Percentiles rank a stretch among this genome's conserved stretches.
phyloP scores from a whole-genome alignment of 169 alveolate species.

The Eimeria tenella region DNA sequence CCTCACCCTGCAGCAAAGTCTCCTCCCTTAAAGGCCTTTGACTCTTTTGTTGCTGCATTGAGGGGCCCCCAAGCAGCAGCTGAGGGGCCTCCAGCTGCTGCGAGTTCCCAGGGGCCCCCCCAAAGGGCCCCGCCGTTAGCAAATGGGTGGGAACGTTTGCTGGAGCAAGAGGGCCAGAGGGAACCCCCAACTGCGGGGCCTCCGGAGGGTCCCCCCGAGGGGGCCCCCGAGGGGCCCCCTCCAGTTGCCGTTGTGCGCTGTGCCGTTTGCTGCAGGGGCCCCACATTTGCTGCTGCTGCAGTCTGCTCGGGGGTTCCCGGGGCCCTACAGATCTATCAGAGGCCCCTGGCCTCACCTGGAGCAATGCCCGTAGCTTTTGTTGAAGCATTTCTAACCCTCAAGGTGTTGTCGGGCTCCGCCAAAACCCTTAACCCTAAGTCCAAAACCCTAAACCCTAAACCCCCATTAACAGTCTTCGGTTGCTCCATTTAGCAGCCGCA shows the following conservation, averaged over 20 bases:
- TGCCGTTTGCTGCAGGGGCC: background rate
- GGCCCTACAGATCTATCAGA: constrained; percentile 11
- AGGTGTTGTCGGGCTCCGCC: background rate
- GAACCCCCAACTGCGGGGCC: no score
- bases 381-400: constrained; percentile 40
- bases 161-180: no score
- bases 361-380: background rate
- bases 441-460: background rate
- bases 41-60: no score
- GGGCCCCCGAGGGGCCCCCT: constrained; percentile 8
- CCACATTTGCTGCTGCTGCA: constrained; percentile 52
- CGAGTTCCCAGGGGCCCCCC: background rate
- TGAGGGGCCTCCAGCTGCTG: background rate
- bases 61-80: background rate
- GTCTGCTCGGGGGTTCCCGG: constrained; percentile 7
- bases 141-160: background rate
- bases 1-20: no score
- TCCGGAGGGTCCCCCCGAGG: background rate
- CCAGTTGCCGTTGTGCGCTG: constrained; percentile 20
- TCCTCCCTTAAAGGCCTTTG: no score
- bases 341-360: constrained; percentile 3
- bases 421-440: background rate
- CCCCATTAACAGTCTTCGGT: background rate
- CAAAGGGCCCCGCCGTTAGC: background rate
- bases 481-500: background rate